Base-by-base conservation (phyloP, 805 yeast species). In the Spencermartinsiella europaea region DNA sequence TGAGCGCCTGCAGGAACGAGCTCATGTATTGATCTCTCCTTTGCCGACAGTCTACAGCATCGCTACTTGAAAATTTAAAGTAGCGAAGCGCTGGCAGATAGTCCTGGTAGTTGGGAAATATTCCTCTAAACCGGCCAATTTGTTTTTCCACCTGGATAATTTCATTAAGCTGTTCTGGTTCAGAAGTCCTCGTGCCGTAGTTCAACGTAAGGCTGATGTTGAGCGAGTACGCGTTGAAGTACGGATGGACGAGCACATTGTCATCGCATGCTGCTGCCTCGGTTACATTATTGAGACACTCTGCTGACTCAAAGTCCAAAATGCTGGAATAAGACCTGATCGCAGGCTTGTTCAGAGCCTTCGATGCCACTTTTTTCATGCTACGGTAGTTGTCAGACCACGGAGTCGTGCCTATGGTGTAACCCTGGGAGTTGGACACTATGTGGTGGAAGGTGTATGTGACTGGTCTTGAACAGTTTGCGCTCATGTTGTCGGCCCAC, bases 401-500 rank as follows among this genome's bases (percentile, higher is more conserved):
- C 2, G 74, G 73, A 3, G 74, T 67, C 2, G 74, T 69, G 5
- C 74, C 74, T 34, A 69, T 69, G 1, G 74, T 70, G 35, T 66
- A 63, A 2, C 74, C 72, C 51, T 54, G 71, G 42, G 52, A 66
- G 25, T 54, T 83, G 73, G 37, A 83, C 68, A 64, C 65, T 17
- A 83, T 70, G 16, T 71, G 66, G 63, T 85, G 93, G 64, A 85
- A 85, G 1, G 89, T 82, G 61, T 76, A 77, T 45, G 75, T 68
- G 17, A 71, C 63, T 0, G 93, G 93, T 36, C 95, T 67, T 1
- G 91, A 84, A 54, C 78, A 81, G 49, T 76, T 77, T 2, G 80
- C 75, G 28, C 68, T 60, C 5, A 79, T 66, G 52, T 71, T 69
- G 22, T 62, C 62, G 21, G 74, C 61, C 85, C 85, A 83, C 2